These are phyloP conservation scores for Sclerospora graminicola DNA, from an alignment of 352 stramenopile species.

Conservation along the genomic window DNA sequence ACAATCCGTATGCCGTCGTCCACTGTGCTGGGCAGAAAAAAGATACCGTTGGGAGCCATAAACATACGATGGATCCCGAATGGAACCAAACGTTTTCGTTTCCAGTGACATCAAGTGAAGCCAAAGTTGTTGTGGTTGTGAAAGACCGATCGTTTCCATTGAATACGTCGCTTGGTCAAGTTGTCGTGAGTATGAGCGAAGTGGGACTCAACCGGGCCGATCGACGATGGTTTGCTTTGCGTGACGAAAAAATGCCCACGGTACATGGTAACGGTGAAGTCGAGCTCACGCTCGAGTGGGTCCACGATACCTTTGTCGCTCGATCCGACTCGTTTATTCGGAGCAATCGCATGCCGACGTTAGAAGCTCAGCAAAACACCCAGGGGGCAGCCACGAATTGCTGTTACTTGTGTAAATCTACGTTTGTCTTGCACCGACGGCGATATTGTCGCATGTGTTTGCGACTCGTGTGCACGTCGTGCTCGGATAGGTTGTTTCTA, in stretches of 20 bases:
- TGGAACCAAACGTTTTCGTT: conserved; percentile 88
- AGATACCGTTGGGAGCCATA: conserved; percentile 78
- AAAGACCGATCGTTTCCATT: conserved; percentile 72
- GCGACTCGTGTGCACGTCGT: conserved; percentile 73
- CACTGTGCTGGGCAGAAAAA: conserved; percentile 80
- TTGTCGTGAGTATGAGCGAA: conserved; percentile 68
- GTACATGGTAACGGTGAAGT: conserved; percentile 72
- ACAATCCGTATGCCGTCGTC: conserved; percentile 78
- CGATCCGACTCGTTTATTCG: conserved; percentile 80
- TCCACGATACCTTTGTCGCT: conserved; percentile 85
- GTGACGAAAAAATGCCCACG: conserved; percentile 52
- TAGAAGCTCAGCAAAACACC: conserved; percentile 18
- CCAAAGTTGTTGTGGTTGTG: conserved; percentile 53
- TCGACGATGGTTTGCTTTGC: conserved; percentile 69
- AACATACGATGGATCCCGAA: conserved; percentile 84
- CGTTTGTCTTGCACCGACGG: conserved; percentile 69
- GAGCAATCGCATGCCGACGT: conserved; percentile 39
- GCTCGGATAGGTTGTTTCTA: conserved; percentile 77
- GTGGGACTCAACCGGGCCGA: conserved; percentile 73
- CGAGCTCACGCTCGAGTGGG: conserved; percentile 85
- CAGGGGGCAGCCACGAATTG: conserved; percentile 40
- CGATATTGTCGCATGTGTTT: conserved; percentile 84
- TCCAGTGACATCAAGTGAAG: conserved; percentile 65
- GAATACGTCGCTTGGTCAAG: conserved; percentile 63
- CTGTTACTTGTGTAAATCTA: conserved; percentile 78